Evolutionary conservation across 306 rosid genomes (phyloP), one percentile per base, ranked within the genome.

Genomic region (Potentilla sterilis): DNA sequence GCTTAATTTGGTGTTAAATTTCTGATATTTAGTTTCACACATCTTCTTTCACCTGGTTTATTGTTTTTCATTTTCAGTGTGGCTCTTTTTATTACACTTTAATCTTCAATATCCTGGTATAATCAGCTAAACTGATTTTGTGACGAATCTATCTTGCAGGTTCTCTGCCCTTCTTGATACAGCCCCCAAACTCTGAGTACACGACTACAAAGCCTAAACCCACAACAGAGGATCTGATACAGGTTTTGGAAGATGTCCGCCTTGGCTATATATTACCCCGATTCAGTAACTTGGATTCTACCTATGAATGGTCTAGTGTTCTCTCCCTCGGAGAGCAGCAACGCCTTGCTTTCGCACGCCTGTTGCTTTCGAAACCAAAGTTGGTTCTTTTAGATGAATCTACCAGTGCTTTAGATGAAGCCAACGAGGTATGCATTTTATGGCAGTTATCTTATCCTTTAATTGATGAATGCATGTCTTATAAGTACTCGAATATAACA

Each of bases 251-350:
- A 76, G 90, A 89, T 67, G 99, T 95, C 59, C 90, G 91, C 10
- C 90, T 95, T 37, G 92, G 92, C 74, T 88, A 95, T 77, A 67
- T 95, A 76, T 83, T 95, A 85, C 75, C 90, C 79, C 92, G 99
- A 57, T 85, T 95, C 67, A 77, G 83, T 52, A 78, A 87, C 81
- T 78, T 92, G 81, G 99, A 92, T 82, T 83, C 88, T 74, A 89
- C 73, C 3, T 87, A 76, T n/a, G 99, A 92, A 79, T 95, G 99
- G 99, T 88, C 99, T 18, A 92, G 97, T 83, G 97, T 95, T 84
- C 93, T 95, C 52, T 95, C 99, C 52, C 87, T 95, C 4, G 99
- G 99, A 71, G 99, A 95, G 86, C 99, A 95, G 79, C 99, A 95
- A 63, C 99, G 99, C 80, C 90, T 95, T 51, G 98, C 99, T 10